Base-by-base conservation (phyloP, 306 rosid genomes). In the Ormosia semicastrata region DNA sequence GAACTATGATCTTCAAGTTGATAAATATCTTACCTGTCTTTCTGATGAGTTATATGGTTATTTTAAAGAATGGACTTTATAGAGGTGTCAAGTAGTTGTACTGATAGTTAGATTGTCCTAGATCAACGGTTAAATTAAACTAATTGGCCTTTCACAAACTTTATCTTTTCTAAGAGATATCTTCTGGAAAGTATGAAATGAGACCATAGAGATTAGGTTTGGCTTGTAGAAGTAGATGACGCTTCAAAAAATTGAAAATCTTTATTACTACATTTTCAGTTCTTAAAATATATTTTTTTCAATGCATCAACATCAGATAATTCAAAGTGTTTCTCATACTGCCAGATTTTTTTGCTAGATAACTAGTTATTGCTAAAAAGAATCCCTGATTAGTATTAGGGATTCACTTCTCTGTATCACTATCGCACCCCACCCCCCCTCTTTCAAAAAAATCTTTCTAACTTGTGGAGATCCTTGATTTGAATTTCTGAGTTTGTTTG, bases 401-500 rank as follows among this genome's bases (percentile, higher is more conserved):
- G 66, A 58, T 33, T 74, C 67, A 49, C 46, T 52, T 75, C 57
- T 64, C 66, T 77, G 63, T 44, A 64, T 77, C 60, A 44, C 41
- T 67, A 39, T 24, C 50, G n/a, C 14, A 49, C 59, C 76, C 69
- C n/a, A n/a, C n/a, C 41, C 46, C 39, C 62, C 40, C 24, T 68
- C 66, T 44, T 24, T 24, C 56, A 41, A 74, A 52, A 44, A 40
- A 67, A 10, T 13, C 7, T 66, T 81, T 78, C 67, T 56, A 72
- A 43, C 53, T 30, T 68, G 33, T 44, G 33, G 49, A 33, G 46
- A 43, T 75, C 78, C 69, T 81, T 83, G 30, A 64, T 74, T 65
- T 81, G 67, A 75, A 75, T 66, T 63, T 81, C 65, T 83, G 49
- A 79, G 17, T 65, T 71, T 79, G 44, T 85, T 81, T 57, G 15